phyloP scores from a whole-genome alignment of 1,139 yeast species.

The Blastobotrys ciferrii region DNA sequence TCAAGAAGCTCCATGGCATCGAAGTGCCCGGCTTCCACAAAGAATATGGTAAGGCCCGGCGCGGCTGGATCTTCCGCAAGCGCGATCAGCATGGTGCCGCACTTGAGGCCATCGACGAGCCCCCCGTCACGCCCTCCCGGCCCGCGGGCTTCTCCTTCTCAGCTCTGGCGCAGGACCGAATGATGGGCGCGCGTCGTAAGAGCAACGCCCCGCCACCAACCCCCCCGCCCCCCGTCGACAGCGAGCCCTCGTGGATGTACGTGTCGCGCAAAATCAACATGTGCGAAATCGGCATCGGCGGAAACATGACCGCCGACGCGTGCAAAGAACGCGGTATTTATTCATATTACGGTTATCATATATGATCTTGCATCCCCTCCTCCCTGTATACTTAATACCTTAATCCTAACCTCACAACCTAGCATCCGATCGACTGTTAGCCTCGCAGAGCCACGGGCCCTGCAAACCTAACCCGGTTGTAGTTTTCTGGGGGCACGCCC shows the following conservation, averaged over 20 bases:
- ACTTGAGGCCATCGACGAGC: slow-evolving; percentile 10
- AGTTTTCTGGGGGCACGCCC: no score
- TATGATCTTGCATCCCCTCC: slow-evolving; percentile 9
- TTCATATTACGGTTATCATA: slow-evolving; percentile 35
- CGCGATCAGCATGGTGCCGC: slow-evolving; percentile 13
- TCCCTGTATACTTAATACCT: neutral
- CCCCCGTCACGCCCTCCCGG: slow-evolving; percentile 15
- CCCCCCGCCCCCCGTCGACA: slow-evolving; percentile 16
- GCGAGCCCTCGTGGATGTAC: slow-evolving; percentile 29
- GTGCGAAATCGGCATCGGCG: slow-evolving; percentile 37
- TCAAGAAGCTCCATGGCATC: slow-evolving; percentile 31
- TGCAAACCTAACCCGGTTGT: no score
- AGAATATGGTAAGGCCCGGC: slow-evolving; percentile 69
- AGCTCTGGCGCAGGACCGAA: slow-evolving; percentile 29
- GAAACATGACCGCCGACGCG: slow-evolving; percentile 31
- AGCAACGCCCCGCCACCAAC: slow-evolving; percentile 4
- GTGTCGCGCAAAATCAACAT: slow-evolving; percentile 37
- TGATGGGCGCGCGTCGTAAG: slow-evolving; percentile 12
- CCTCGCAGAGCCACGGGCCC: no score
- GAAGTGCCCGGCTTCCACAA: slow-evolving; percentile 35
- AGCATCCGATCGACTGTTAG: no score
- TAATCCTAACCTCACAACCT: no score
- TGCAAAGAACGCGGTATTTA: slow-evolving; percentile 38
- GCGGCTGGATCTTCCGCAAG: slow-evolving; percentile 58
- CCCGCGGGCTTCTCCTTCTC: slow-evolving; percentile 29